Evolutionary conservation across 768 basidiomycete genomes (phyloP).

Genomic region (Boletus edulis): DNA sequence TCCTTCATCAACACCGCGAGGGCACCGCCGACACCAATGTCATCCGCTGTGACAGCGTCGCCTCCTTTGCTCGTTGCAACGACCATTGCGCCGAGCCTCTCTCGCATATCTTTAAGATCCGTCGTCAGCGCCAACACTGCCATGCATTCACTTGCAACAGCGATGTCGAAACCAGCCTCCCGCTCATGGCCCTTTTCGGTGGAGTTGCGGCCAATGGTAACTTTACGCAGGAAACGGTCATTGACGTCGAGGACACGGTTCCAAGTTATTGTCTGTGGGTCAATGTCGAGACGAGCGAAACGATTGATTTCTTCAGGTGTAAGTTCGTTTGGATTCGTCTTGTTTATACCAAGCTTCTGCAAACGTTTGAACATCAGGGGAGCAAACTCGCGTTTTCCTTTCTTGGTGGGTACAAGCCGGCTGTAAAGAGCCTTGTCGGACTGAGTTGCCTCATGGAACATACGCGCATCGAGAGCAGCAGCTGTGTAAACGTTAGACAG

Average conservation of each 20-base stretch:
- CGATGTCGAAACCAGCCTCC: conserved; percentile 92
- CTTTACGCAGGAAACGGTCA: conserved; percentile 93
- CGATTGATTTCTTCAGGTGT: conserved; percentile 88
- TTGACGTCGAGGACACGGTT: conserved; percentile 97
- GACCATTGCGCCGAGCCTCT: conserved; percentile 93
- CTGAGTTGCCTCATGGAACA: conserved; percentile 97
- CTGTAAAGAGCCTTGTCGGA: conserved; percentile 93
- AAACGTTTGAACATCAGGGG: conserved; percentile 96
- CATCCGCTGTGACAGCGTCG: conserved; percentile 92
- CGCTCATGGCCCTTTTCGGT: conserved; percentile 91
- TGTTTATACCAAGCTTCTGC: conserved; percentile 91
- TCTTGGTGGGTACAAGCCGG: conserved; percentile 89
- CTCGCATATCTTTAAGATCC: conserved; percentile 85
- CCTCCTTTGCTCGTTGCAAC: conserved; percentile 91
- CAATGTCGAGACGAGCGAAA: conserved; percentile 91
- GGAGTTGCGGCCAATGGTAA: conserved; percentile 85
- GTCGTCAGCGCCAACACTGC: conserved; percentile 93
- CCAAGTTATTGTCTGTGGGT: conserved; percentile 92
- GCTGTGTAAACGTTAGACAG: conserved; percentile 44
- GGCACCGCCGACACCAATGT: conserved; percentile 92
- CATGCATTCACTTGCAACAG: conserved; percentile 98
- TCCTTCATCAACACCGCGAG: conserved; percentile 98
- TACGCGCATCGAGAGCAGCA: conserved; percentile 93
- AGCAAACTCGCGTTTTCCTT: conserved; percentile 92
- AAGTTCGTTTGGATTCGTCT: conserved; percentile 88